A percentile compares a stretch with the other conserved stretches of the same genome.
Conservation (phyloP, 2,329 filamentous ascomycete species). For the Beauveria varroae region DNA sequence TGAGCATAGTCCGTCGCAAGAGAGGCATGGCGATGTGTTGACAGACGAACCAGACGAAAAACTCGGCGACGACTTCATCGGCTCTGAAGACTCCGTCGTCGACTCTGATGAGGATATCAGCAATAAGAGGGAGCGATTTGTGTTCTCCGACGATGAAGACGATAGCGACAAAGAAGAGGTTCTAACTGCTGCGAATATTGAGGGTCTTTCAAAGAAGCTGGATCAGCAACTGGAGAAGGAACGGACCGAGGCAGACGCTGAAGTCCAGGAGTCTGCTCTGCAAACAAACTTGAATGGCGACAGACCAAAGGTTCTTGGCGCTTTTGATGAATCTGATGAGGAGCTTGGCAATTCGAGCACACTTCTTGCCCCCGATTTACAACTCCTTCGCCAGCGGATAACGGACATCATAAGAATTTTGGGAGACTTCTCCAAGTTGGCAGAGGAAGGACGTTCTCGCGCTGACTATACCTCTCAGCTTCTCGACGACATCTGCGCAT, state of each 20-base stretch:
- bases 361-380: constrained; percentile 76
- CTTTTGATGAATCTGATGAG: constrained; percentile 56
- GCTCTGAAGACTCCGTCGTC: constrained; percentile 50
- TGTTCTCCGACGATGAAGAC: constrained; percentile 95
- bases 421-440: constrained; percentile 77
- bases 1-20: neutral
- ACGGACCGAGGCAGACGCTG: constrained; percentile 73
- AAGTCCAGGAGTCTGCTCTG: constrained; percentile 75
- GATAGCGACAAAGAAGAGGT: constrained; percentile 82
- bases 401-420: constrained; percentile 89
- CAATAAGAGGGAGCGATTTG: constrained; percentile 48
- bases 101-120: constrained; percentile 63
- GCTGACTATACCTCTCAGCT: constrained; percentile 83
- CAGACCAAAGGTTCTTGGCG: constrained; percentile 56
- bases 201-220: constrained; percentile 77
- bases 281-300: constrained; percentile 91
- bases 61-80: constrained; percentile 53
- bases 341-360: constrained; percentile 51
- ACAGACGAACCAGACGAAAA: constrained; percentile 35
- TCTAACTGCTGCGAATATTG: constrained; percentile 93
- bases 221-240: constrained; percentile 72
- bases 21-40: constrained; percentile 36
- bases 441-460: constrained; percentile 72
- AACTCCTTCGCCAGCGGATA: constrained; percentile 80
- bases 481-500: constrained; percentile 85